Base-by-base conservation (phyloP, 1,284 basidiomycete species). In the Flammula alnicola region DNA sequence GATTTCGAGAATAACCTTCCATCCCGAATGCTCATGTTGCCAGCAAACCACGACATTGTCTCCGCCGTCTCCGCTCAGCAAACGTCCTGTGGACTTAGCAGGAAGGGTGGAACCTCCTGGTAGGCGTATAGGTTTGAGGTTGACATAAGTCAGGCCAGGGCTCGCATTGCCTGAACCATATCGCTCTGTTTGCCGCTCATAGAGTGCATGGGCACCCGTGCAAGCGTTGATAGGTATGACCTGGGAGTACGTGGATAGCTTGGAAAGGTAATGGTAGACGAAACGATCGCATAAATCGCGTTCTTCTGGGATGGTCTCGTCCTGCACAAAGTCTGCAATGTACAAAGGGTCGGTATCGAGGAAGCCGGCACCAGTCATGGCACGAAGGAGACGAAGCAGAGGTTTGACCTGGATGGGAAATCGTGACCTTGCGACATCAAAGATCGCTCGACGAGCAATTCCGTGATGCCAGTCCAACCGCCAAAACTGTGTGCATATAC, bases 401-500 rank as follows among this genome's bases (percentile, higher is more conserved):
- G 87, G 85, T 33, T 77, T 75, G 56, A 87, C 78, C 51, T 91
- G 84, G 26, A 93, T 81, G 2, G 93, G 93, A 66, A 93, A 94
- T 5, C 93, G 80, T 9, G 86, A 80, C 4, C 87, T 79, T 6
- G 89, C 83, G 19, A 91, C 84, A 52, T 93, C 91, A 44, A 95
- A 78, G 37, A 93, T 81, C 27, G 87, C 88, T 23, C 86, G 78
- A 29, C 89, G 84, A 19, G 83, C 71, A 8, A 76, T 73, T 29
- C 80, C 81, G 47, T 77, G 70, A 20, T 77, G 70, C 78, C 81
- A 86, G 60, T 92, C 88, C 2, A 73, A 72, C 46, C 81, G 77
- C 90, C 91, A 92, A 63, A 83, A 92, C 63, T 94, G 90, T 22
- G 78, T 74, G 59, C 88, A 91, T 52, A 93, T 84, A 4, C 79